These are phyloP conservation scores for Leptomonas seymouri DNA, from an alignment of 208 protist species.

Conservation along the genomic window DNA sequence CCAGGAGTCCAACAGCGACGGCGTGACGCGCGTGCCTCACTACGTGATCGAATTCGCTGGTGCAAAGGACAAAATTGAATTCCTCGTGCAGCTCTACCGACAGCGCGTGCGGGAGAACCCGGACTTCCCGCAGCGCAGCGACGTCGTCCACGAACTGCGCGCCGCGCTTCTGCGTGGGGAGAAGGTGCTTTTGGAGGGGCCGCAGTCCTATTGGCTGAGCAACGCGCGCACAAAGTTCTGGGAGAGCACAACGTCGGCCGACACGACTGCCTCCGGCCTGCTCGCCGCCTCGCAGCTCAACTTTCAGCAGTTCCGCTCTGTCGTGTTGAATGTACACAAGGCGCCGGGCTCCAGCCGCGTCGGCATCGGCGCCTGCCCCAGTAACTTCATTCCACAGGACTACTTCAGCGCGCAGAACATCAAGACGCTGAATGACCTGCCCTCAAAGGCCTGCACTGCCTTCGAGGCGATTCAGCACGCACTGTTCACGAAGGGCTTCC, in stretches of 20 bases:
- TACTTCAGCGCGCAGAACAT: slow-evolving; percentile 86
- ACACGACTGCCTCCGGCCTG: slow-evolving; percentile 85
- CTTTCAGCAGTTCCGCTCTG: slow-evolving; percentile 68
- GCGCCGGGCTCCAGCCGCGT: slow-evolving; percentile 90
- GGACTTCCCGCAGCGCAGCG: slow-evolving; percentile 77
- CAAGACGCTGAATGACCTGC: slow-evolving; percentile 80
- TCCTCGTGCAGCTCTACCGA: slow-evolving; percentile 79
- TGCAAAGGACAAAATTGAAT: slow-evolving; percentile 84
- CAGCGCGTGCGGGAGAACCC: slow-evolving; percentile 76
- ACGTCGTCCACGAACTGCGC: slow-evolving; percentile 85
- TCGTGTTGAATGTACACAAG: slow-evolving; percentile 94
- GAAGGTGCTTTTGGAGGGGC: slow-evolving; percentile 91
- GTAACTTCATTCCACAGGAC: slow-evolving; percentile 89
- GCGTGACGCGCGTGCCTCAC: slow-evolving; percentile 71
- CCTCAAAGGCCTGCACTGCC: slow-evolving; percentile 59
- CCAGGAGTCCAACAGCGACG: slow-evolving; percentile 85
- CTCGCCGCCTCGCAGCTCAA: slow-evolving; percentile 89
- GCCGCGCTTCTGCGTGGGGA: slow-evolving; percentile 68
- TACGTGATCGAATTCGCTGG: slow-evolving; percentile 86
- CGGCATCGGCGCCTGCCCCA: slow-evolving; percentile 89
- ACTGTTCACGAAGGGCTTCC: slow-evolving; percentile 67
- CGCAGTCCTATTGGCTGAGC: slow-evolving; percentile 93
- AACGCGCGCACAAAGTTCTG: slow-evolving; percentile 93
- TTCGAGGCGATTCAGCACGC: slow-evolving; percentile 87
- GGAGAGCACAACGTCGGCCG: slow-evolving; percentile 90